phyloP scores from a whole-genome alignment of 192 early-diverging fungal species.

The Backusella tuberculispora region DNA sequence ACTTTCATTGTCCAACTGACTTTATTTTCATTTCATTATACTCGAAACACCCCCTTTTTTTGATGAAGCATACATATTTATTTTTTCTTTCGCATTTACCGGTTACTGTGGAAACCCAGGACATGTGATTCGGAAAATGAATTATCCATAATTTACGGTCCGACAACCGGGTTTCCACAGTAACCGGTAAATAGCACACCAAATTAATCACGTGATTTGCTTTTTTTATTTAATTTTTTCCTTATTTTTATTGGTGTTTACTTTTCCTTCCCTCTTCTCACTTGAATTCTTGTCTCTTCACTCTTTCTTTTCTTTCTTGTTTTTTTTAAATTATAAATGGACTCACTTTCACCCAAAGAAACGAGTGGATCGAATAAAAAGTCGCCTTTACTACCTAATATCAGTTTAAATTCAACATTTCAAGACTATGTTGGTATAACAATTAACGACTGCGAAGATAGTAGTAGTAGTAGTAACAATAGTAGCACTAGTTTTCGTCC shows the following conservation, averaged over 20 bases:
- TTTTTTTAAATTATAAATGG: constrained; percentile 5
- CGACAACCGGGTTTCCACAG: too few relatives aligned
- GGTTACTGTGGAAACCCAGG: too few relatives aligned
- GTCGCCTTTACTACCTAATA: background rate
- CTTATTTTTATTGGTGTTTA: too few relatives aligned
- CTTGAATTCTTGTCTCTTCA: background rate
- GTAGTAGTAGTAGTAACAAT: background rate
- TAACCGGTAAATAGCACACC: too few relatives aligned
- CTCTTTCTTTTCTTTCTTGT: background rate
- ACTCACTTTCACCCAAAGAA: constrained; percentile 9
- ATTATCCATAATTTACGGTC: too few relatives aligned
- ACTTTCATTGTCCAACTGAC: too few relatives aligned
- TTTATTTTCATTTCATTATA: too few relatives aligned
- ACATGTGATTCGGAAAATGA: too few relatives aligned
- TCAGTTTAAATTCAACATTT: background rate
- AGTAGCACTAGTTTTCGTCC: background rate
- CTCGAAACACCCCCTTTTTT: too few relatives aligned
- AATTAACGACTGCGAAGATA: constrained; percentile 30
- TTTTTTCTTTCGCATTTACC: too few relatives aligned
- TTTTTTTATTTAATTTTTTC: background rate
- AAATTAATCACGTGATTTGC: background rate
- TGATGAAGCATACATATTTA: too few relatives aligned
- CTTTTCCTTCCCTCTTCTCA: background rate
- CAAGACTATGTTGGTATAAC: constrained; percentile 46
- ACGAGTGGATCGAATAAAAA: background rate